Base-by-base conservation (phyloP, 176 grass and related monocot genomes). In the Microstegium vimineum region DNA sequence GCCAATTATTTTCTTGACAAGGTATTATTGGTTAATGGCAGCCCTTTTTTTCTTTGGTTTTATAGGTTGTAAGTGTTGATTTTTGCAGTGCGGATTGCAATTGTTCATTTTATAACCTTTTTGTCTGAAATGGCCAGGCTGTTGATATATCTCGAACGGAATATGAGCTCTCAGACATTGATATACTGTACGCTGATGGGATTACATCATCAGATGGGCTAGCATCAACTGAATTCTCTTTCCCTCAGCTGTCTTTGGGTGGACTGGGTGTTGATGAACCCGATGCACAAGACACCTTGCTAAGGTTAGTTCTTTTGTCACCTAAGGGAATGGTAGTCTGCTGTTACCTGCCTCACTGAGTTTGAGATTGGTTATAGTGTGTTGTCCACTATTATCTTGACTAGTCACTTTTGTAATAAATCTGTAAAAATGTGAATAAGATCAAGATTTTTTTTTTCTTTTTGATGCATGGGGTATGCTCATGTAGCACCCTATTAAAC, bases 1-100 rank as follows among this genome's bases (percentile, higher is more conserved):
- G 93, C 85, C 83, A 91, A 83, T 86, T 98, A 95, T 86, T 98
- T 98, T 78, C 89, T 98, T 84, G 89, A 93, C 52, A 88, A 63
- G 96, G 96, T 98, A 93, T 79, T 75, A 84, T 76, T 78, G 40
- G 28, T 10, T 37, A 80, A 76, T 69, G 26, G 10, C 23, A 37
- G 54, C 57, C 49, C 23, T 33, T 62, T 87, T 16, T 57, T 51
- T 25, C 20, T 41, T 46, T 73, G 18, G 6, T 80, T 80, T 12
- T 13, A 47, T 30, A 22, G 10, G 41, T 60, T 62, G 11, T 4
- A 57, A 74, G 13, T 80, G 66, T 13, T 61, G 3, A 51, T 42
- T 49, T n/a, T n/a, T 78, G 8, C 14, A 4, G 1, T 17, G 5
- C 25, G 32, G 61, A 33, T 79, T 49, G 28, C 31, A 10, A 59